These are phyloP conservation scores for Jatropha podagrica DNA, from an alignment of 441 rosid species.

Conservation along the genomic window DNA sequence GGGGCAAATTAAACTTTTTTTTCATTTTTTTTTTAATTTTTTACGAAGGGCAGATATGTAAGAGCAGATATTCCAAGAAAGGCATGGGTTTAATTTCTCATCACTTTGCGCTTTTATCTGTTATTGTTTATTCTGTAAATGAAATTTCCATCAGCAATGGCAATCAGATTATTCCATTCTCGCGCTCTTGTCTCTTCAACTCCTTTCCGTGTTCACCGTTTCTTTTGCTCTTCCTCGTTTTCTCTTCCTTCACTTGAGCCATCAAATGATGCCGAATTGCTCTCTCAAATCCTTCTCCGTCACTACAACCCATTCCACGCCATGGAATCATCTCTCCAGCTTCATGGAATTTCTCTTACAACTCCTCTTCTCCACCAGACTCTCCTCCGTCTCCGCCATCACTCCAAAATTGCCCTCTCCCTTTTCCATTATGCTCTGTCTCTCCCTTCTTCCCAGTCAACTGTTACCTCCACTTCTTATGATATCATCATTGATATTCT, in stretches of 20 bases:
- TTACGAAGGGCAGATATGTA: too few species aligned
- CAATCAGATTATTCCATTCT: slow-evolving; percentile 2
- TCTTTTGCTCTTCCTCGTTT: neutral
- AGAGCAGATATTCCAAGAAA: too few species aligned
- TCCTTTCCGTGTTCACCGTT: neutral
- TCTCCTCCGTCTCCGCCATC: slow-evolving; percentile 86
- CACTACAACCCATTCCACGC: slow-evolving; percentile 91
- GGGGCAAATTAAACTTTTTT: too few species aligned
- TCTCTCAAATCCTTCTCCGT: slow-evolving; percentile 61
- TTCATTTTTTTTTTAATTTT: too few species aligned
- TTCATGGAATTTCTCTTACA: slow-evolving; percentile 68
- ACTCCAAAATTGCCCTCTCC: slow-evolving; percentile 75
- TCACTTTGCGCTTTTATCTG: too few species aligned
- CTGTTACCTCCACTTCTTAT: slow-evolving; percentile 46
- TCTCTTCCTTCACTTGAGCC: slow-evolving; percentile 55
- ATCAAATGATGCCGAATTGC: slow-evolving; percentile 65
- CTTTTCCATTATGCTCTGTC: slow-evolving; percentile 69
- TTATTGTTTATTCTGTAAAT: too few species aligned
- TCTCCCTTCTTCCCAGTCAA: slow-evolving; percentile 47
- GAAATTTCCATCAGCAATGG: neutral
- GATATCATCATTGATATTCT: slow-evolving; percentile 71
- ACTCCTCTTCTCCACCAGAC: slow-evolving; percentile 68
- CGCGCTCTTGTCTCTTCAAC: neutral
- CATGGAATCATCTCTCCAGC: slow-evolving; percentile 82
- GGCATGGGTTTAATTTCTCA: too few species aligned